A percentile compares a stretch with the other conserved stretches of the same genome.
Evolutionary conservation across 2,329 filamentous ascomycete genomes (phyloP).

Genomic region (Acrocalymma vagum): DNA sequence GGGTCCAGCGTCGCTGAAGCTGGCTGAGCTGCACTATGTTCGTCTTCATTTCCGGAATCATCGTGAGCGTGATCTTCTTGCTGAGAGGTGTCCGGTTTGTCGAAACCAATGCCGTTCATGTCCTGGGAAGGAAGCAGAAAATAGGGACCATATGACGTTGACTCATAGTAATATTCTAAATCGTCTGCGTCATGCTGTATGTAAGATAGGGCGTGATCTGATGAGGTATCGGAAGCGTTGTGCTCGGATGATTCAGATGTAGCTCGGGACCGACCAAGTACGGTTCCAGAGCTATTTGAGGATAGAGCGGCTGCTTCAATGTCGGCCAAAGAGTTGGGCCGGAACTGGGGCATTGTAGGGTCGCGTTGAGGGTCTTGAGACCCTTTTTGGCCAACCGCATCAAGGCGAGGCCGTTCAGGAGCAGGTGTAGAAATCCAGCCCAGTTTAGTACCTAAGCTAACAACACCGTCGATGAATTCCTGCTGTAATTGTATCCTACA

Average conservation of each 20-base stretch:
- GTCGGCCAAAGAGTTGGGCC: conserved; percentile 60
- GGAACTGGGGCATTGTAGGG: conserved; percentile 74
- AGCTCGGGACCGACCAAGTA: not conserved
- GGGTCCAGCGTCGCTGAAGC: conserved; percentile 4
- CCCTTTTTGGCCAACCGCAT: not conserved
- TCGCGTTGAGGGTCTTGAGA: conserved; percentile 51
- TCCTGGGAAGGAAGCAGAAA: too few species aligned
- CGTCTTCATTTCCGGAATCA: conserved; percentile 10
- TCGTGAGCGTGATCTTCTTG: conserved; percentile 4
- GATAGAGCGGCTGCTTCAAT: not conserved
- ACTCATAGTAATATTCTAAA: too few species aligned
- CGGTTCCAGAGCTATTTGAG: not conserved
- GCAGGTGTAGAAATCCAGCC: conserved; percentile 24
- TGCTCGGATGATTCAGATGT: not conserved
- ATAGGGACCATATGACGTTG: too few species aligned
- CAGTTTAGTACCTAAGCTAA: conserved; percentile 16
- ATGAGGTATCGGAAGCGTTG: too few species aligned
- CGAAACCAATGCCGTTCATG: too few species aligned
- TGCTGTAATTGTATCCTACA: conserved; percentile 26
- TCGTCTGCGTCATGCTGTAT: too few species aligned
- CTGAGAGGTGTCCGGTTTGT: too few species aligned
- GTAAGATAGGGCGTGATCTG: too few species aligned
- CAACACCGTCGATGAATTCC: conserved; percentile 26
- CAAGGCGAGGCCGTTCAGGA: not conserved
- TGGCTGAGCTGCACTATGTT: conserved; percentile 6